Conservation (phyloP, 192 early-diverging fungal genomes). For the Backusella circina region DNA sequence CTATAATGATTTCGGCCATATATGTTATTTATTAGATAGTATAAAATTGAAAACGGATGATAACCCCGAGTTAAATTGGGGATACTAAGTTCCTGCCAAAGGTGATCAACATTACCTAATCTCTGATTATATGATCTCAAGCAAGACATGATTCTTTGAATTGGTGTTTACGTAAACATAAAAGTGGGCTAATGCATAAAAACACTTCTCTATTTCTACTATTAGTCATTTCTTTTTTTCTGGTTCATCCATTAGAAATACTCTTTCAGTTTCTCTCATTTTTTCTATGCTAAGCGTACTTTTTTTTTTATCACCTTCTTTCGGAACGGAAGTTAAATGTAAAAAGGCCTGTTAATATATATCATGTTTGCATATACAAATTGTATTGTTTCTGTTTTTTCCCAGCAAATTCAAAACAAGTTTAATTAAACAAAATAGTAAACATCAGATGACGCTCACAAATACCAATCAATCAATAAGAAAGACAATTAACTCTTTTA, state of each 20-base stretch:
- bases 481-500: too few species aligned
- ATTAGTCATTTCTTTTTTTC: not conserved
- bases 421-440: not conserved
- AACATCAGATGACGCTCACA: not conserved
- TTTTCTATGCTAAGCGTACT: not conserved
- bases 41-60: too few species aligned
- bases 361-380: too few species aligned
- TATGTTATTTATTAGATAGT: too few species aligned
- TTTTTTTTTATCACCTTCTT: not conserved
- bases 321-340: not conserved
- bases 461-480: too few species aligned
- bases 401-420: not conserved
- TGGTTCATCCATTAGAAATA: too few species aligned
- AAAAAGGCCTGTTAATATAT: too few species aligned
- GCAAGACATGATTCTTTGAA: not conserved
- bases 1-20: not conserved
- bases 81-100: not conserved
- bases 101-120: not conserved
- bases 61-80: too few species aligned
- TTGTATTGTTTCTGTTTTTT: not conserved
- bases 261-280: not conserved
- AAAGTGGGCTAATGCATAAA: not conserved
- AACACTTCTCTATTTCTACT: not conserved
- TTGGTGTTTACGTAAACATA: not conserved
- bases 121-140: not conserved